Evolutionary conservation across 345 rosid genomes (phyloP), one percentile per base, ranked within the genome.

Genomic region (Sisymbrium altissimum): DNA sequence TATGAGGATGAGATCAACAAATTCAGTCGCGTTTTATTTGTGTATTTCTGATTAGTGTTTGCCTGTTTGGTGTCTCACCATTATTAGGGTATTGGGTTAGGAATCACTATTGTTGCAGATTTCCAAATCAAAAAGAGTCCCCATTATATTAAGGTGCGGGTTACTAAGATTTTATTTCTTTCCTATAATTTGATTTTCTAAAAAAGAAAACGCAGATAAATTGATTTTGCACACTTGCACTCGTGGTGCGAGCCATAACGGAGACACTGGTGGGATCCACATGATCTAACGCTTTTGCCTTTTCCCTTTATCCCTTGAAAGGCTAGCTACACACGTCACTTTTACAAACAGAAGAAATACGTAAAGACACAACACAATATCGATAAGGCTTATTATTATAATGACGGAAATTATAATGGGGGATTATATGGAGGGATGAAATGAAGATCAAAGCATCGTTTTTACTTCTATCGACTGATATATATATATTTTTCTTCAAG

Each of bases 261-360:
- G 78, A 36, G 66, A 66, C 78, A 73, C 30, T 55, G 14, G 58
- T 55, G 18, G 71, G 77, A 21, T 35, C 77, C 65, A 64, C 49
- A 64, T 57, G 58, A 73, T 73, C 77, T 55, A 64, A 65, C 65
- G 21, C 57, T 54, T 64, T 72, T 32, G 52, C 33, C 52, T 21
- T 64, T 72, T 44, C 29, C 7, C 1, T 41, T 50, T 50, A 14
- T 2, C 45, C 70, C 46, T 21, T 19, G 1, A 72, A 29, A 19
- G 29, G 30, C 19, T 30, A 53, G 30, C 19, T 30, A 53, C 70
- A 72, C 56, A 43, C 56, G 35, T 58, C 62, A 50, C 62, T 70
- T 32, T 36, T 25, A 49, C 58, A 13, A 14, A 53, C 27, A 12
- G 10, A 32, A 13, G 17, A 27, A 43, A 13, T 5, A 25, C 17